Base-by-base conservation (phyloP, 495 filamentous ascomycete genomes). In the Penicillium flavigenum region DNA sequence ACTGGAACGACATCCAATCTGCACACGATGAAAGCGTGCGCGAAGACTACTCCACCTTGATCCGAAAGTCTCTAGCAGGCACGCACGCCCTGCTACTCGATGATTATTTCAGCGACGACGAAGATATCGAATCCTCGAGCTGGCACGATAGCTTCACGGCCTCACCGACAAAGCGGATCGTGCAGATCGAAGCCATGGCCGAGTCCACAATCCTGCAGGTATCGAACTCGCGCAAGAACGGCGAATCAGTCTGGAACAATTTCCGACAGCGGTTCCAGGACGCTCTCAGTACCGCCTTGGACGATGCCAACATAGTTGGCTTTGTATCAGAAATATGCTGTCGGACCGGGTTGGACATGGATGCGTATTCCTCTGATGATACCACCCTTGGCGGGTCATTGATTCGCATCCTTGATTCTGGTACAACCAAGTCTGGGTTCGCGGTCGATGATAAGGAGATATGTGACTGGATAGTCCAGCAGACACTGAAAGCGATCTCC, bases 241-340 rank as follows among this genome's bases (percentile, higher is more conserved):
- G 51, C 39, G 57, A 67, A 17, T 53, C 64, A 1, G 62, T 69
- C 63, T 77, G 56, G 72, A 69, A 44, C 42, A 62, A 43, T 48
- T 77, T 88, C 59, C 69, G 74, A 0, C 57, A 65, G 32, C 61
- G 70, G 2, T 87, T 87, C 56, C 64, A 70, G 8, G 51, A 68
- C 4, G 67, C 75, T 12, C 82, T 94, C 47, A 56, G 69, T 27
- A 65, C 65, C 12, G 80, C 81, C 0, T 73, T 89, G 43, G 69
- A 75, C 0, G 86, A 94, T 65, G 74, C 81, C 1, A 80, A 86
- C 14, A 88, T 96, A 27, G 90, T 84, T 7, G 92, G 81, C 6
- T 96, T 96, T 79, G 95, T 96, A 67, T 88, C 85, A 5, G 83
- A 92, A 29, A 79, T 96, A 48, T 95, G 91, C 67, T 95, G 95